These are phyloP conservation scores for Thielaviopsis euricoi DNA, from an alignment of 2,329 filamentous ascomycete species.

Conservation along the genomic window DNA sequence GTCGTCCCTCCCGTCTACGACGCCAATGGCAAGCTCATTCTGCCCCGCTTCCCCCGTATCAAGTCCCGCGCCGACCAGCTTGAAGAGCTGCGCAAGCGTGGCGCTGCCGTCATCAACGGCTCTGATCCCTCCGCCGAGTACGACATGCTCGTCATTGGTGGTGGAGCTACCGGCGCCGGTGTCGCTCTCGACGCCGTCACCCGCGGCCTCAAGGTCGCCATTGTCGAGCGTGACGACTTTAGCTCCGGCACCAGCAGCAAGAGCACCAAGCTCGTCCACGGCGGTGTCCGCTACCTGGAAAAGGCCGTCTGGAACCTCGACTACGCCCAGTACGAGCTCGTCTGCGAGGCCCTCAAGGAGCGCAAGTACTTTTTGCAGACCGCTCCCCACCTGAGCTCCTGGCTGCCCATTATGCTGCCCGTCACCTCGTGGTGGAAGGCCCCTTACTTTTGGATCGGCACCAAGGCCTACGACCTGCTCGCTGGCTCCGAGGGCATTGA, in stretches of 20 bases:
- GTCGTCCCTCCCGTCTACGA: conserved; percentile 56
- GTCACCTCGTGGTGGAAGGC: conserved; percentile 63
- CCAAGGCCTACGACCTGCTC: conserved; percentile 71
- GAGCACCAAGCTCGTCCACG: conserved; percentile 64
- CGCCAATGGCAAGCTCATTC: conserved; percentile 48
- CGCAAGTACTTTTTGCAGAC: conserved; percentile 61
- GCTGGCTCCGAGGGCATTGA: conserved; percentile 79
- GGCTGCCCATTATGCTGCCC: conserved; percentile 63
- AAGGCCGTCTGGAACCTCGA: conserved; percentile 64
- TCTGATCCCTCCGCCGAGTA: conserved; percentile 30
- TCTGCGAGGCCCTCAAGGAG: conserved; percentile 57
- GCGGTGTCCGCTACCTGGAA: conserved; percentile 57
- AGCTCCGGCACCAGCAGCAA: conserved; percentile 58
- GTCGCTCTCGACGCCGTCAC: conserved; percentile 58
- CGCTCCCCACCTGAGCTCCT: conserved; percentile 55
- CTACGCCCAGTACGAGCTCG: conserved; percentile 55
- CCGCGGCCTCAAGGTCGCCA: conserved; percentile 52
- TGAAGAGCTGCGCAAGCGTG: conserved; percentile 34
- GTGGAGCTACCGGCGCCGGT: conserved; percentile 53
- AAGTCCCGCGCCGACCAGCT: conserved; percentile 50
- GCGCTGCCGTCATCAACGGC: conserved; percentile 12
- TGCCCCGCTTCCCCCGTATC: conserved; percentile 47
- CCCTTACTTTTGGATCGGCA: conserved; percentile 61
- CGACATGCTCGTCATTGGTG: conserved; percentile 55
- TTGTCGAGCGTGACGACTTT: conserved; percentile 60